Percentiles rank a stretch among this genome's conserved stretches.
Evolutionary conservation across 768 basidiomycete species (phyloP).

Genomic region (Leccinum rimulosum): DNA sequence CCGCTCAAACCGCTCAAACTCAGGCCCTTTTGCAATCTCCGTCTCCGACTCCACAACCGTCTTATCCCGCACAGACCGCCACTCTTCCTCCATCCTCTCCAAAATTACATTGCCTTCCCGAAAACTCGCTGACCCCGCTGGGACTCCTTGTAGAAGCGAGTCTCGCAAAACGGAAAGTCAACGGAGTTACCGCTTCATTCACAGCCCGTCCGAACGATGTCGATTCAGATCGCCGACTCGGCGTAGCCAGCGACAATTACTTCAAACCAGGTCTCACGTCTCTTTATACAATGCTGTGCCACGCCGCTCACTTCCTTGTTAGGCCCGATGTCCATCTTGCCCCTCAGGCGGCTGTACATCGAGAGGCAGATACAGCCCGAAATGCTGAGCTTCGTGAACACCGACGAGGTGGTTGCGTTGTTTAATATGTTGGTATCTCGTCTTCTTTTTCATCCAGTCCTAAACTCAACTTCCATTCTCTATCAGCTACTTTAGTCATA

Average conservation of each 20-base stretch:
- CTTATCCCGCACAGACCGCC: conserved; percentile 22
- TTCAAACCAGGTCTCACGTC: conserved; percentile 78
- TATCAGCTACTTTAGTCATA: conserved; percentile 69
- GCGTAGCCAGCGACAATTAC: conserved; percentile 84
- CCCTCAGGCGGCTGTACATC: conserved; percentile 78
- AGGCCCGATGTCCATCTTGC: conserved; percentile 89
- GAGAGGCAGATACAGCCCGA: conserved; percentile 91
- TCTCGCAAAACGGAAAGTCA: conserved; percentile 66
- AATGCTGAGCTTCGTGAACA: conserved; percentile 83
- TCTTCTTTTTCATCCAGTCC: not conserved
- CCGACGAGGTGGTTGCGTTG: conserved; percentile 86
- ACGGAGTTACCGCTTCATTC: conserved; percentile 43
- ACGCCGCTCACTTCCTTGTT: conserved; percentile 8
- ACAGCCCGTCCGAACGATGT: conserved; percentile 37
- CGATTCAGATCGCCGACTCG: conserved; percentile 51
- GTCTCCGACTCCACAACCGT: conserved; percentile 47
- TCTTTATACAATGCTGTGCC: not conserved
- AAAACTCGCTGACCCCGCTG: conserved; percentile 89
- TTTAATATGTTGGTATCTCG: conserved; percentile 77
- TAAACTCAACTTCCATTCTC: conserved; percentile 6
- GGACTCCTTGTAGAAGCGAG: conserved; percentile 91
- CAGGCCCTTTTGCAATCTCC: conserved; percentile 57
- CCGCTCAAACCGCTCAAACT: conserved; percentile 44
- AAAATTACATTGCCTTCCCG: conserved; percentile 86
- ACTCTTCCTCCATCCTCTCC: conserved; percentile 55